These are phyloP conservation scores for Paecilomyces sp. DNA, from an alignment of 2,329 filamentous ascomycete genomes.

Conservation along the genomic window DNA sequence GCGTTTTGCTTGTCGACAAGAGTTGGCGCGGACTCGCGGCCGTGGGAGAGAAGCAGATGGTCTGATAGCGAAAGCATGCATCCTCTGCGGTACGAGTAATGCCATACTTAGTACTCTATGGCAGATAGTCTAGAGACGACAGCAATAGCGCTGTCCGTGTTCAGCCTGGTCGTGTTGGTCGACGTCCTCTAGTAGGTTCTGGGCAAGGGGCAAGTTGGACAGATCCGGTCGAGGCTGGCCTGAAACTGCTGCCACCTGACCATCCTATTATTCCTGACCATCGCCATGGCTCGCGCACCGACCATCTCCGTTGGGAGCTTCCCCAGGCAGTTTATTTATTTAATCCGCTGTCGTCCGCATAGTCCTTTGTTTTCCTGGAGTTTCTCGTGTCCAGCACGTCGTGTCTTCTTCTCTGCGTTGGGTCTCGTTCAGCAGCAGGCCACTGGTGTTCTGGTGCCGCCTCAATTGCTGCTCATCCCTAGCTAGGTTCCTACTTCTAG, in stretches of 20 bases:
- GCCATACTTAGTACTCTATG: no score
- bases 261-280: slow-evolving; percentile 2
- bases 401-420: neutral
- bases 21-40: neutral
- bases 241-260: slow-evolving; percentile 4
- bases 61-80: neutral
- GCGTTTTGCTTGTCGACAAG: neutral
- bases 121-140: no score
- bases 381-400: neutral
- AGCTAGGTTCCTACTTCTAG: neutral
- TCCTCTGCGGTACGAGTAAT: no score
- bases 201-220: neutral
- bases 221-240: neutral
- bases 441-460: neutral
- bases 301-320: neutral
- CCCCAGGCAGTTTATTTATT: neutral
- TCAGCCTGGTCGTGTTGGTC: neutral
- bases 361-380: neutral
- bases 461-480: neutral
- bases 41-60: neutral
- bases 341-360: neutral
- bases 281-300: slow-evolving; percentile 6
- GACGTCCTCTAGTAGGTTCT: neutral
- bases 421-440: neutral
- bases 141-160: neutral